Percentiles rank a stretch among this genome's conserved stretches.
These are phyloP conservation scores for Cladochytrium replicatum DNA, from an alignment of 192 early-diverging fungal species.

Conservation along the genomic window DNA sequence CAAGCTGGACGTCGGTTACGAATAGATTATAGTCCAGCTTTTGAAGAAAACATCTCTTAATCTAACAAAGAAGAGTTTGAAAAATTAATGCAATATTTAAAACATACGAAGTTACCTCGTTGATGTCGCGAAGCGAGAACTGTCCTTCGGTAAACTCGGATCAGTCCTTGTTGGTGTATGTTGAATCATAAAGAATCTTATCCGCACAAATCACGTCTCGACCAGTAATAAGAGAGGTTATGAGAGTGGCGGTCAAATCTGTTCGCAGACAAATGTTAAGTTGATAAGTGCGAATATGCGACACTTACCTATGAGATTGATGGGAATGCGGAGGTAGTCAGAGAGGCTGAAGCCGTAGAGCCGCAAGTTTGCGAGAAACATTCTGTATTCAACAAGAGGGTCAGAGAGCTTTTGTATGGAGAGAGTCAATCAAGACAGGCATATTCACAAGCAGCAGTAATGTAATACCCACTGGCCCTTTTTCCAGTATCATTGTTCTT, in stretches of 20 bases:
- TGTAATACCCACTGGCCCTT: no score
- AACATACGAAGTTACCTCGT: no score
- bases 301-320: constrained; percentile 7
- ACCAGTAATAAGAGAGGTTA: constrained; percentile 5
- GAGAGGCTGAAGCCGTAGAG: neutral
- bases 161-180: constrained; percentile 15
- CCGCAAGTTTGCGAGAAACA: neutral
- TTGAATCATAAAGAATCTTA: constrained; percentile 19
- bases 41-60: constrained; percentile 1
- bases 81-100: no score
- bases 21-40: constrained; percentile 8
- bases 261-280: neutral
- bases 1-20: neutral
- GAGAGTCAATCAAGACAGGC: no score
- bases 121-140: constrained; percentile 13
- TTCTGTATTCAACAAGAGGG: constrained; percentile 6
- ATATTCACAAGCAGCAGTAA: no score
- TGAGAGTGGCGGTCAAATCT: constrained; percentile 6
- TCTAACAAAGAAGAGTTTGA: no score
- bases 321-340: constrained; percentile 1
- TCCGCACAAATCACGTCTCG: constrained; percentile 20
- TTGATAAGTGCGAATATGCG: neutral
- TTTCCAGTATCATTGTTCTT: no score
- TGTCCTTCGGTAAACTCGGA: constrained; percentile 10
- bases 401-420: no score